These are phyloP conservation scores for Talinum fruticosum DNA, from an alignment of 148 eudicot species.

Conservation along the genomic window DNA sequence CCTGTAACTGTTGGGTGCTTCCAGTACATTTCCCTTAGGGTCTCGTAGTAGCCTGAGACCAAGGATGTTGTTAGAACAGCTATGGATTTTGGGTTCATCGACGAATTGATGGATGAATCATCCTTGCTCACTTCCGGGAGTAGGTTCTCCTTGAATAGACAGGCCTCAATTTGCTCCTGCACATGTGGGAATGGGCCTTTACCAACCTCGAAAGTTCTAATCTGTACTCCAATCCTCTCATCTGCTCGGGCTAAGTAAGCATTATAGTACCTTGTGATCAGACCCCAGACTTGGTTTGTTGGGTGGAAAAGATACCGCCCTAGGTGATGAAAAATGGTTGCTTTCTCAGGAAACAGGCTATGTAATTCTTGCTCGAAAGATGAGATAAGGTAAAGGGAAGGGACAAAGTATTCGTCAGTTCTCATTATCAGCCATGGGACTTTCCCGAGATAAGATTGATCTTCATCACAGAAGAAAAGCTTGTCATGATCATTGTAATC, in stretches of 20 bases:
- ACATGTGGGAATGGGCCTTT: slow-evolving; percentile 72
- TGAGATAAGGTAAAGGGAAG: slow-evolving; percentile 74
- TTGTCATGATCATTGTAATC: slow-evolving; percentile 82
- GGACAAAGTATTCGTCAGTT: slow-evolving; percentile 78
- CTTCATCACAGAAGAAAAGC: slow-evolving; percentile 86
- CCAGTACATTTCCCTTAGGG: slow-evolving; percentile 58
- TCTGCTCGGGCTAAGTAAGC: slow-evolving; percentile 81
- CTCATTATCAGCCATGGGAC: slow-evolving; percentile 84
- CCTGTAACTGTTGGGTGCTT: slow-evolving; percentile 73
- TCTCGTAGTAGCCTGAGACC: slow-evolving; percentile 61
- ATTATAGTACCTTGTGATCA: slow-evolving; percentile 68
- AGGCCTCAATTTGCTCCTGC: slow-evolving; percentile 68
- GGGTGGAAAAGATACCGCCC: slow-evolving; percentile 94
- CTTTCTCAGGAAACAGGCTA: slow-evolving; percentile 74
- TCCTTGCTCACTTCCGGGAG: slow-evolving; percentile 51
- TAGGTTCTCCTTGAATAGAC: slow-evolving; percentile 61
- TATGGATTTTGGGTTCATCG: slow-evolving; percentile 40
- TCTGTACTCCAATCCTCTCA: slow-evolving; percentile 77
- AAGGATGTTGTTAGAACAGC: slow-evolving; percentile 80
- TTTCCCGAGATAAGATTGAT: slow-evolving; percentile 51
- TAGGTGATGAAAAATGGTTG: slow-evolving; percentile 71
- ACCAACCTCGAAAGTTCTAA: slow-evolving; percentile 65
- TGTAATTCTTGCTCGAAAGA: slow-evolving; percentile 72
- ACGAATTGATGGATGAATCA: slow-evolving; percentile 23
- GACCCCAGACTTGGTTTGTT: slow-evolving; percentile 90